These are phyloP conservation scores for Cercospora nicotianae DNA, from an alignment of 2,329 filamentous ascomycete species.

Conservation along the genomic window DNA sequence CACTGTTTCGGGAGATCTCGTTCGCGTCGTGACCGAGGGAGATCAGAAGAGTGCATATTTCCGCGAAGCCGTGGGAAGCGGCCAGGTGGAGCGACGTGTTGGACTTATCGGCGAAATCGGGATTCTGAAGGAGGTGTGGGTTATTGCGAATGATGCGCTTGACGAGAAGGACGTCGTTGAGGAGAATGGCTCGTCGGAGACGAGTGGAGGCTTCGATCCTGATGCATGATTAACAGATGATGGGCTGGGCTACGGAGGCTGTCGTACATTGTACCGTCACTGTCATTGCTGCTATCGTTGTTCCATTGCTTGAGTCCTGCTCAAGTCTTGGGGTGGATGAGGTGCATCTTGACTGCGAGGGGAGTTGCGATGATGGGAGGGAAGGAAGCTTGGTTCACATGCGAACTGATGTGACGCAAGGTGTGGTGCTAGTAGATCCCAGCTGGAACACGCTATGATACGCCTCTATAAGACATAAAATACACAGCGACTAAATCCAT, in stretches of 20 bases:
- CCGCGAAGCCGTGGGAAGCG: conserved; percentile 67
- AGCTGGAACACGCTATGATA: background rate
- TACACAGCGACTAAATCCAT: background rate
- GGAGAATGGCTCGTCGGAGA: conserved; percentile 77
- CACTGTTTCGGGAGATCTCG: conserved; percentile 73
- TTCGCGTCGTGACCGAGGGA: conserved; percentile 72
- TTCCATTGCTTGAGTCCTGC: conserved; percentile 24
- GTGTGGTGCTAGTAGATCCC: background rate
- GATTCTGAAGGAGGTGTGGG: conserved; percentile 71
- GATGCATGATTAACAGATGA: conserved; percentile 12
- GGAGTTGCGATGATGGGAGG: conserved; percentile 3
- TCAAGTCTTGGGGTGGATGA: conserved; percentile 16
- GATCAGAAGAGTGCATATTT: conserved; percentile 69
- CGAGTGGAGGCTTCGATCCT: conserved; percentile 78
- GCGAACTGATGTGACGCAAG: conserved; percentile 10
- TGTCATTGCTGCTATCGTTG: conserved; percentile 13
- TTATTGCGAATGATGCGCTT: conserved; percentile 74
- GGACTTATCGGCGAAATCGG: conserved; percentile 71
- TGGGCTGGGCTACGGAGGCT: background rate
- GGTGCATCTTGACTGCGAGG: background rate
- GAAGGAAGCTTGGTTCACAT: conserved; percentile 11
- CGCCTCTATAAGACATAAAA: background rate
- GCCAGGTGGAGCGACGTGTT: conserved; percentile 85
- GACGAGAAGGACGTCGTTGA: conserved; percentile 71
- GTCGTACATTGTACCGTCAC: conserved; percentile 21